Evolutionary conservation across 75 land plant species (phyloP).

Genomic region (Cunninghamia lanceolata): DNA sequence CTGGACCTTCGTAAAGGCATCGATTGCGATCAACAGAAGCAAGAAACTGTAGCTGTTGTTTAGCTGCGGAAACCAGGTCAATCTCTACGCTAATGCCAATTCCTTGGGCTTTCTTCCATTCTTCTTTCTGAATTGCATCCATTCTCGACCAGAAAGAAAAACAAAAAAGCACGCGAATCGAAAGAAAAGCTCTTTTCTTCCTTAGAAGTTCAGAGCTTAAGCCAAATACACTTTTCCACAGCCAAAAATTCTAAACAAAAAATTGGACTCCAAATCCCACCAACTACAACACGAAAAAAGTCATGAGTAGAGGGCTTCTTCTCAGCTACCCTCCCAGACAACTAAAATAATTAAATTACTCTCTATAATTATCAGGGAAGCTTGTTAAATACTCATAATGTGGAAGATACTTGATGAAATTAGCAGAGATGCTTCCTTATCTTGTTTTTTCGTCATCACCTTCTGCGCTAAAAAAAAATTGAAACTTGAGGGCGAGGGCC

Average conservation of each 20-base stretch:
- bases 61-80: conserved; percentile 73
- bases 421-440: neutral
- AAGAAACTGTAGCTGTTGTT: conserved; percentile 69
- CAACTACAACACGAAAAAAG: neutral
- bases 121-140: conserved; percentile 39
- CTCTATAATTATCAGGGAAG: neutral
- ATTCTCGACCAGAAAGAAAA: conserved; percentile 11
- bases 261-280: neutral
- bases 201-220: neutral
- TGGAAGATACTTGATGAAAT: neutral
- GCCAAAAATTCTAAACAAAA: too few relatives aligned
- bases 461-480: neutral
- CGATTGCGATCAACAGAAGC: conserved; percentile 61
- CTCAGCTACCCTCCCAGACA: neutral
- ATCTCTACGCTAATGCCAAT: conserved; percentile 30
- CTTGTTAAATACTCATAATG: neutral
- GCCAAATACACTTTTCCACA: neutral
- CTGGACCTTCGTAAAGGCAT: conserved; percentile 62
- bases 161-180: neutral
- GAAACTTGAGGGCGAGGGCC: neutral
- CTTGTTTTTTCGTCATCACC: neutral
- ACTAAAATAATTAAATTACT: too few relatives aligned
- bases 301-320: neutral
- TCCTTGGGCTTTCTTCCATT: conserved; percentile 60
- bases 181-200: neutral